phyloP scores from a whole-genome alignment of 2,329 filamentous ascomycete species.

The Talaromyces amestolkiae region DNA sequence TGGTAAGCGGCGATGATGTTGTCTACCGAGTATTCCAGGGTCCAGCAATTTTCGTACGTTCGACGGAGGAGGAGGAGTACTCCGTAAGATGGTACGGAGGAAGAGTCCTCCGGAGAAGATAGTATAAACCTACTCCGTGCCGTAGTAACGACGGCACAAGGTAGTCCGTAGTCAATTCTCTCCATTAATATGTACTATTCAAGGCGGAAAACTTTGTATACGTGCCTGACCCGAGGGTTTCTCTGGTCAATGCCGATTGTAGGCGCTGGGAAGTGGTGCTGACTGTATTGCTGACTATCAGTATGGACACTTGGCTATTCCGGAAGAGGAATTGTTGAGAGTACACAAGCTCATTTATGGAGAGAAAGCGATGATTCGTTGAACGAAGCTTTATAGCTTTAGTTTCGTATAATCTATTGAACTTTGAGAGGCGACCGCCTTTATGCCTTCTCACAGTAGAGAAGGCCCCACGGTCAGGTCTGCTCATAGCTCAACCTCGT shows the following conservation, averaged over 20 bases:
- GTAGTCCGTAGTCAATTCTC: not conserved
- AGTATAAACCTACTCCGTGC: not conserved
- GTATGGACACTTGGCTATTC: not conserved
- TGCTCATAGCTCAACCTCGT: not conserved
- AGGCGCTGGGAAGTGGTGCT: not conserved
- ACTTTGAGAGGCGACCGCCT: not conserved
- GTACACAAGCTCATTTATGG: not conserved
- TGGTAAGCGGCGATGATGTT: not conserved
- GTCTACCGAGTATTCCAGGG: not conserved
- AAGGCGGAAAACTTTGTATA: not conserved
- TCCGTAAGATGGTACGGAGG: not conserved
- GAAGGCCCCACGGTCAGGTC: not conserved
- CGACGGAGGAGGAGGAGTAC: not conserved
- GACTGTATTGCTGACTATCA: not conserved
- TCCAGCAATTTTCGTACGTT: not conserved
- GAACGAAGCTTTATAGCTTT: not conserved
- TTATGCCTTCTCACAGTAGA: not conserved
- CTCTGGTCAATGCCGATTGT: not conserved
- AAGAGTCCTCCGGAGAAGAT: not conserved
- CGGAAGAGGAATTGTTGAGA: slow-evolving; percentile 1
- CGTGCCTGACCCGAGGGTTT: not conserved
- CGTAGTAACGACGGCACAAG: not conserved
- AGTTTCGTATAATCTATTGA: not conserved
- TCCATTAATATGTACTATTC: not conserved
- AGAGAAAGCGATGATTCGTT: not conserved